These are phyloP conservation scores for Andrographis paniculata DNA, from an alignment of 305 asterid genomes.

Conservation along the genomic window DNA sequence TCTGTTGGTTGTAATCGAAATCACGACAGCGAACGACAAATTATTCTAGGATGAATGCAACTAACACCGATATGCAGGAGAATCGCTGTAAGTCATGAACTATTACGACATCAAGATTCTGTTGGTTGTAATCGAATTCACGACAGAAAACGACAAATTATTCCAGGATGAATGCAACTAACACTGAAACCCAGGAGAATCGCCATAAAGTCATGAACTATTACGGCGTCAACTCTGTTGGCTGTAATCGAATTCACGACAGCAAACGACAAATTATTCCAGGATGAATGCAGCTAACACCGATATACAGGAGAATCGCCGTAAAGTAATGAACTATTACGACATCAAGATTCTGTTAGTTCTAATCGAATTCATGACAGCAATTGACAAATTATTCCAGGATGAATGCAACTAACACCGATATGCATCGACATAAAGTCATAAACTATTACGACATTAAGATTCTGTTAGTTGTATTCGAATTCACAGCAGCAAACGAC, in stretches of 20 bases:
- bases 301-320: too few species aligned
- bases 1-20: not conserved
- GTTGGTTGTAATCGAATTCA: not conserved
- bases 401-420: conserved; percentile 2
- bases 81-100: too few species aligned
- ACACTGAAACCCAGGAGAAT: too few species aligned
- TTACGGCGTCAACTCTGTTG: not conserved
- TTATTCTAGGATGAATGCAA: conserved; percentile 6
- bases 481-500: not conserved
- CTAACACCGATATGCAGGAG: too few species aligned
- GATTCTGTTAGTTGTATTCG: not conserved
- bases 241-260: conserved; percentile 2
- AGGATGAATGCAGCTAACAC: conserved; percentile 1
- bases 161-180: conserved; percentile 3
- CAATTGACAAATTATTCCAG: not conserved
- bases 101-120: not conserved
- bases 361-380: conserved; percentile 4
- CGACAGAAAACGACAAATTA: not conserved
- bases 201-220: too few species aligned
- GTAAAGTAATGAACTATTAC: too few species aligned
- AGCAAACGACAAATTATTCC: not conserved
- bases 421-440: too few species aligned
- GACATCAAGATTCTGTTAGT: not conserved
- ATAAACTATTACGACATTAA: too few species aligned
- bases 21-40: not conserved